Conservation (phyloP, 768 basidiomycete species). For the Lepiota subincarnata region DNA sequence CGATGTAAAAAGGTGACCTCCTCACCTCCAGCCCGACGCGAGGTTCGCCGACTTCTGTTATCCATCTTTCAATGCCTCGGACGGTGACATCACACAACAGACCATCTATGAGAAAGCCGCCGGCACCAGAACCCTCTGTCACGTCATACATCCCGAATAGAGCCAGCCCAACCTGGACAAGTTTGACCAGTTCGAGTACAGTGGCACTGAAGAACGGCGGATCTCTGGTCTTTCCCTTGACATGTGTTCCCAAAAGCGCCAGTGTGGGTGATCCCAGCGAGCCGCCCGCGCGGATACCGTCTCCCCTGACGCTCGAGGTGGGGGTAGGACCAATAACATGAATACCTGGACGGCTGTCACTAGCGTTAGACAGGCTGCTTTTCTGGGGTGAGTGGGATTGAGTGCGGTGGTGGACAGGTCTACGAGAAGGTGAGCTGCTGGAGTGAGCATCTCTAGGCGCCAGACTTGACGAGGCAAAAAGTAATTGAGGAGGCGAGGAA, state of each 20-base stretch:
- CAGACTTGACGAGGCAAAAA: slow-evolving; percentile 17
- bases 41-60: slow-evolving; percentile 57
- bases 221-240: slow-evolving; percentile 28
- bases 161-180: slow-evolving; percentile 66
- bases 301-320: slow-evolving; percentile 8
- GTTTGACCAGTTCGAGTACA: slow-evolving; percentile 72
- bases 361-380: slow-evolving; percentile 13
- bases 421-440: slow-evolving; percentile 14
- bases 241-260: background rate
- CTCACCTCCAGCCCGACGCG: slow-evolving; percentile 59
- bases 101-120: slow-evolving; percentile 44
- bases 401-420: slow-evolving; percentile 17
- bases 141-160: slow-evolving; percentile 61
- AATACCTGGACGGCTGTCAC: slow-evolving; percentile 11
- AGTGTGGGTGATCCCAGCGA: background rate
- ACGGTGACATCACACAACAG: slow-evolving; percentile 76
- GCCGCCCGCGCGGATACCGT: background rate
- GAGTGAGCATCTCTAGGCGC: background rate
- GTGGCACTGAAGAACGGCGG: slow-evolving; percentile 50
- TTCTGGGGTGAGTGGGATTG: slow-evolving; percentile 16
- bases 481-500: slow-evolving; percentile 28
- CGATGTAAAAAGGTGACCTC: slow-evolving; percentile 9
- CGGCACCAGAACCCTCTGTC: slow-evolving; percentile 15
- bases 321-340: slow-evolving; percentile 13
- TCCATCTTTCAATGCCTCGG: slow-evolving; percentile 68